A percentile compares a stretch with the other conserved stretches of the same genome.
These are phyloP conservation scores for Tetradesmus lagerheimii DNA, from an alignment of 139 green algal genomes.

Conservation along the genomic window DNA sequence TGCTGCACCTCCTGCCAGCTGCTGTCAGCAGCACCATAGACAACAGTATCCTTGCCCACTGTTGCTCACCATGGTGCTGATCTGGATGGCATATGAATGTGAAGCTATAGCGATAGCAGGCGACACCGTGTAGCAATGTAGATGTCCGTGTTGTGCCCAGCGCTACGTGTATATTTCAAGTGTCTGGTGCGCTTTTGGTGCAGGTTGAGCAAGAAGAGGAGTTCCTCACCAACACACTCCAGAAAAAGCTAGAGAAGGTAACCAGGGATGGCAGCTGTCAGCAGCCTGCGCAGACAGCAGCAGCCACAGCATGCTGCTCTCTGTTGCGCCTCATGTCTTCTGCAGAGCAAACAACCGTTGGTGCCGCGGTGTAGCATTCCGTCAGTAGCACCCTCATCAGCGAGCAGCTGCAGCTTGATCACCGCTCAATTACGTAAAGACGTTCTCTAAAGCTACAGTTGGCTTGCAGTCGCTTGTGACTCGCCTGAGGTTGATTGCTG, in stretches of 20 bases:
- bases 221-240: conserved; percentile 86
- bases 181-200: not conserved
- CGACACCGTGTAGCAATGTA: not conserved
- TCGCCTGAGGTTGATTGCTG: not conserved
- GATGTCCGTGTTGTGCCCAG: not conserved
- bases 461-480: not conserved
- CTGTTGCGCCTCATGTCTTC: no score
- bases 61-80: not conserved
- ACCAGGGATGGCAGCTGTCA: not conserved
- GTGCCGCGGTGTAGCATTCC: no score
- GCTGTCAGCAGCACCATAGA: not conserved
- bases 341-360: no score
- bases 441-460: no score
- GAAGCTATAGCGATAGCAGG: not conserved
- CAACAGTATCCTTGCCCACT: not conserved
- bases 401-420: no score
- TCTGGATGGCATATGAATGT: not conserved
- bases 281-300: not conserved
- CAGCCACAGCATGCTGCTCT: not conserved
- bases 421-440: no score
- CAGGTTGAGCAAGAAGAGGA: conserved; percentile 86
- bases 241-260: conserved; percentile 80
- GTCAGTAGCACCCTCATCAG: no score
- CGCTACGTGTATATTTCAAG: not conserved
- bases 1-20: not conserved